Evolutionary conservation across 768 basidiomycete species (phyloP), one percentile per base, ranked within the genome.

Genomic region (Phallus indusiatus): DNA sequence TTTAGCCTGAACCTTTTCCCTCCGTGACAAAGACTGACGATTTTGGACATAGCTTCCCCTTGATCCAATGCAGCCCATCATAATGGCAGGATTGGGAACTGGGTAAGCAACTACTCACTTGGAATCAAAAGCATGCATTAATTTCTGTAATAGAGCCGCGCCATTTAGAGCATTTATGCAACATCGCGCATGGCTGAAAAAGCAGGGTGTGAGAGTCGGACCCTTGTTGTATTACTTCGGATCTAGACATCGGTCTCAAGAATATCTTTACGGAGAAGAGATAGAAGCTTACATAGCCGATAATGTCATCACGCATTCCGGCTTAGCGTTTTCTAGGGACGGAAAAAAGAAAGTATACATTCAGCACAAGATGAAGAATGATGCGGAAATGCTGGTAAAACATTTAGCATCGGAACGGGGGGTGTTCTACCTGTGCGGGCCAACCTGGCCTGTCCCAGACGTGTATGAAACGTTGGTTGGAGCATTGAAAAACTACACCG

Each of bases 101-200:
- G 96, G 95, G 68, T 68, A 61, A 63, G 69, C 59, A 12, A 12
- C 20, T 46, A 17, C 9, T 34, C 14, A 14, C 46, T 53, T 61
- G 46, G 35, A 16, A 34, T 16, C 11, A 21, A n/a, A 14, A 47
- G 12, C 17, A 34, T 18, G 12, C 53, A 9, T 47, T 17, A n/a
- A 12, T 16, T 50, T 50, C 35, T 18, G 50, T 55, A 36, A 18
- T 49, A 68, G 70, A 58, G 96, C 94, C 9, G 96, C 96, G 11
- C 96, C 96, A 21, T 99, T 99, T 88, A 91, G 96, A 60, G 96
- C 96, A 7, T 99, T 98, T 81, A 83, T 97, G 61, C 96, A 99
- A 71, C 85, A 99, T 72, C 86, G 95, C 59, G 93, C 92, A 7
- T 83, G 79, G 80, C 85, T 94, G 59, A 77, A 81, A 33, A 72